These are phyloP conservation scores for Ilyonectria robusta DNA, from an alignment of 2,329 filamentous ascomycete genomes.

Conservation along the genomic window DNA sequence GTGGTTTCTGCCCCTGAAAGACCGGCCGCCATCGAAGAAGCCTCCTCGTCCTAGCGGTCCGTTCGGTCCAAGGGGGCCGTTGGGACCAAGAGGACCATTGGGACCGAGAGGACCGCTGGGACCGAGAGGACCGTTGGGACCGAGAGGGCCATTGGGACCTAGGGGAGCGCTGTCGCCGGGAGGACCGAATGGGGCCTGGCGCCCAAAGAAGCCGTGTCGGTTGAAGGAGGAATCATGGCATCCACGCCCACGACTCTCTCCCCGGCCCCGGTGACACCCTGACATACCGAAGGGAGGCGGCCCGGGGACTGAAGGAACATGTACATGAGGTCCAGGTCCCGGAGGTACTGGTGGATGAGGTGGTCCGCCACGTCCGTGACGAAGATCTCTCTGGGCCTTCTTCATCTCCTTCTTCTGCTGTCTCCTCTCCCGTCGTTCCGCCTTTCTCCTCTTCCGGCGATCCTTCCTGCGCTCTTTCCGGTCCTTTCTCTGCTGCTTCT, in stretches of 20 bases:
- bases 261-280: conserved; percentile 1
- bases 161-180: conserved; percentile 25
- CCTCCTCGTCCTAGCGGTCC: conserved; percentile 30
- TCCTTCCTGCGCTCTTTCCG: conserved; percentile 51
- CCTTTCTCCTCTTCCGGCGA: conserved; percentile 47
- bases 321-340: conserved; percentile 13
- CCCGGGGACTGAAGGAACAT: conserved; percentile 18
- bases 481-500: conserved; percentile 49
- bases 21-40: conserved; percentile 21
- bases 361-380: conserved; percentile 38
- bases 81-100: conserved; percentile 28
- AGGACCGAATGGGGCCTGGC: conserved; percentile 27
- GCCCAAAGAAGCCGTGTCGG: conserved; percentile 34
- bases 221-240: conserved; percentile 17
- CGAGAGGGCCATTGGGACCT: conserved; percentile 30
- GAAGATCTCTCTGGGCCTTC: conserved; percentile 49
- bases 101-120: conserved; percentile 28
- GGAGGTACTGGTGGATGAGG: conserved; percentile 16
- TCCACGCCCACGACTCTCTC: conserved; percentile 24
- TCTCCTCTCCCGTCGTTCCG: conserved; percentile 52
- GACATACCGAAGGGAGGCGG: conserved; percentile 11
- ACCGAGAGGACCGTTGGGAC: conserved; percentile 15
- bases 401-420: conserved; percentile 50
- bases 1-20: conserved; percentile 21
- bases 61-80: conserved; percentile 25